Evolutionary conservation across 1,284 basidiomycete genomes (phyloP), one percentile per base, ranked within the genome.

Genomic region (Moniliophthora roreri): DNA sequence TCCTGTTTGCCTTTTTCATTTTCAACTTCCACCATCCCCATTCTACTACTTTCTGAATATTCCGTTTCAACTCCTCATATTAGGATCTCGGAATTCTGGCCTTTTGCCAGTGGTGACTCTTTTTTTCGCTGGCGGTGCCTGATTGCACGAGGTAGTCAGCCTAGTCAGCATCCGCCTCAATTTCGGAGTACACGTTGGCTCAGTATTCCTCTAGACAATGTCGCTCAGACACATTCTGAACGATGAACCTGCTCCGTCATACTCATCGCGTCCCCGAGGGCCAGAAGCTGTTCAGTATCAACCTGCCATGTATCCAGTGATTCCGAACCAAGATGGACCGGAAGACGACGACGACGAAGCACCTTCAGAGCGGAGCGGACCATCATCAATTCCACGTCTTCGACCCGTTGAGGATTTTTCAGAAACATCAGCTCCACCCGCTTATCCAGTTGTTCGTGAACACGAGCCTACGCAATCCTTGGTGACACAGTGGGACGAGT

Each of bases 161-260:
- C 44, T 6, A 28, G 44, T 32, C 38, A 26, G 24, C 49, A 11
- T 4, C 11, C 32, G 20, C 5, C 42, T 42, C 51, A 35, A n/a
- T 45, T 34, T 48, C 36, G 36, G n/a, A n/a, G 20, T 49, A 16
- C 28, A 32, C 28, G 28, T 32, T 11, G 28, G 11, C 28, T 11
- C 7, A 32, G 6, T 32, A 11, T 32, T 32, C 28, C 11, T 6
- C 28, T 32, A 32, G 28, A 32, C 28, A 48, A 89, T 89, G 87
- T 89, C 87, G 50, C 80, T 89, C 66, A 82, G 80, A 62, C 78
- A 80, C 59, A 89, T 89, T 57, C 82, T 89, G 70, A 89, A 89
- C 70, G 81, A 87, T 71, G 81, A 86, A 58, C 77, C 81, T 9
- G 64, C 67, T 13, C 72, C 61, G 51, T 60, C 60, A 58, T 63